Evolutionary conservation across 1,284 basidiomycete species (phyloP).

Genomic region (Cerrena zonata): DNA sequence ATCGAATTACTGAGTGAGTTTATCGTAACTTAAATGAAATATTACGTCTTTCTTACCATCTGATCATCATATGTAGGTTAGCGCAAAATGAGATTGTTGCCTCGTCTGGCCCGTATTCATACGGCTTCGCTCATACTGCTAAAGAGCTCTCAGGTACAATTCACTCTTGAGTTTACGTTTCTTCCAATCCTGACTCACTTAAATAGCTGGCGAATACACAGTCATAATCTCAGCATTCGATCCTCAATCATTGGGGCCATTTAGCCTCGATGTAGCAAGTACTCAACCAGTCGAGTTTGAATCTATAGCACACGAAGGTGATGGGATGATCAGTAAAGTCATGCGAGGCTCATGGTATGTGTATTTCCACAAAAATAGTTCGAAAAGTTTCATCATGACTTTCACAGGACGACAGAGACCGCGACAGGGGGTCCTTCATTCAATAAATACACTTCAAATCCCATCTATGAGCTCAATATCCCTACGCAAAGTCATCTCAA

Average conservation of each 20-base stretch:
- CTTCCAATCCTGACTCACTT: background rate
- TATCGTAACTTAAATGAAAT: background rate
- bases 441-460: conserved; percentile 60
- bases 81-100: conserved; percentile 62
- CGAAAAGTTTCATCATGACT: background rate
- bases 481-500: conserved; percentile 50
- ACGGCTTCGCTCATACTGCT: conserved; percentile 63
- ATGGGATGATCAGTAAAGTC: conserved; percentile 79
- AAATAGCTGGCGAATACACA: conserved; percentile 76
- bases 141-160: conserved; percentile 53
- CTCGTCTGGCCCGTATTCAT: conserved; percentile 77
- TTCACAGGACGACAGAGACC: conserved; percentile 42
- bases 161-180: background rate
- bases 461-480: conserved; percentile 60
- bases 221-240: conserved; percentile 81
- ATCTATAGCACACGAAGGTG: conserved; percentile 82
- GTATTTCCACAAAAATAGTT: background rate
- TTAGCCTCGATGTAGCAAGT: conserved; percentile 59
- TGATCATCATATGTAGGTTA: conserved; percentile 34
- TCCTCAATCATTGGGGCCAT: conserved; percentile 61
- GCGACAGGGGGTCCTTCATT: conserved; percentile 67
- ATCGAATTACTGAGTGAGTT: conserved; percentile 69
- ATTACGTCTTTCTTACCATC: background rate
- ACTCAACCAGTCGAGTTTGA: conserved; percentile 61
- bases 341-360: conserved; percentile 67